Evolutionary conservation across 139 green algal genomes (phyloP), one percentile per base, ranked within the genome.

Genomic region (Coccomyxa sp.): DNA sequence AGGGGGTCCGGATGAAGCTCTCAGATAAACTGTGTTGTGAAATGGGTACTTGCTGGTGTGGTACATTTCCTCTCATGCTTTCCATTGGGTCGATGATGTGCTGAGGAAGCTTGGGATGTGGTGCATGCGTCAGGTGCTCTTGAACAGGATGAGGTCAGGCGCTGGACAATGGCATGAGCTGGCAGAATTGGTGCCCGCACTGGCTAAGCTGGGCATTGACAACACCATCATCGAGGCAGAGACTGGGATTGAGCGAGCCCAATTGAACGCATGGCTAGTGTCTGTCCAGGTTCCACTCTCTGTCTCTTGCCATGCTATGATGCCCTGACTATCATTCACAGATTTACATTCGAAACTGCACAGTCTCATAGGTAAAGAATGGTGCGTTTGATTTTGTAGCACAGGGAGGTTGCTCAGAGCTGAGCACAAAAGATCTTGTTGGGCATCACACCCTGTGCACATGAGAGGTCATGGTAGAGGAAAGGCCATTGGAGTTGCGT

Each of bases 111-210:
- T 3, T 11, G 7, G 38, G 38, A 51, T 51, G 38, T 51, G 38
- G 38, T 51, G 38, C 38, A 51, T 51, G 38, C 38, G 38, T 51
- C 60, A 81, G 15, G 76, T 38, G 63, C 63, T 91, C 75, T 27
- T 81, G 28, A 23, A 38, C 17, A 85, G 89, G 10, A 78, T 87
- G 25, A 57, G 71, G 10, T 58, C 60, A 11, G 63, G 76, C 45
- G n/a, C 81, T 58, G 80, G 84, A 0, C 76, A 92, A 60, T 97
- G 94, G 94, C 90, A 95, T 85, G 28, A 90, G 77, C 91, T 96
- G 18, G 92, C 93, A 17, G 93, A 90, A 82, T 76, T 90, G 14
- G 79, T 97, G 57, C 91, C 93, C 0, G 58, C 74, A 15, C 82
- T 97, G 81, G 86, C 89, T 13, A 76, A 81, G 14, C 81, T 84